Evolutionary conservation across 2,329 filamentous ascomycete species (phyloP).

Genomic region (Penicillium verrucosum): DNA sequence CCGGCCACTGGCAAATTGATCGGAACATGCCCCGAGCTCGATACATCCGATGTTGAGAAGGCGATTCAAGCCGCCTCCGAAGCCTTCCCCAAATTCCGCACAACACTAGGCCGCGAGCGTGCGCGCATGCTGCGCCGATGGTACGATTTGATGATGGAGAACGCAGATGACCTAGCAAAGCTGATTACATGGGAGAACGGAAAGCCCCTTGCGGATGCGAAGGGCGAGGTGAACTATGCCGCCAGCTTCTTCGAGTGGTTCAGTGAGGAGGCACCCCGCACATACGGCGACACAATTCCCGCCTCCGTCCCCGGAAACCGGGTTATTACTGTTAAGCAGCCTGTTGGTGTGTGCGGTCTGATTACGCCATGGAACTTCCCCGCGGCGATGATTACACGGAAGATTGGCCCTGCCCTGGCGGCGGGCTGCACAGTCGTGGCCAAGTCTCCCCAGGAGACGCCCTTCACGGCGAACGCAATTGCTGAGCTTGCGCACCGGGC

Average conservation of each 20-base stretch:
- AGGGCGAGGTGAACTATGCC: slow-evolving; percentile 58
- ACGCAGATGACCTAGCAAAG: slow-evolving; percentile 62
- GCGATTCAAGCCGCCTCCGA: slow-evolving; percentile 80
- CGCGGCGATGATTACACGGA: slow-evolving; percentile 53
- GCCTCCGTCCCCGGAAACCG: slow-evolving; percentile 58
- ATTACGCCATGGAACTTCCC: slow-evolving; percentile 68
- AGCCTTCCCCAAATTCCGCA: slow-evolving; percentile 63
- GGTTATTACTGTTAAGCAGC: slow-evolving; percentile 62
- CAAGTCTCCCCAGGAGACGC: slow-evolving; percentile 89
- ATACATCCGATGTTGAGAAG: slow-evolving; percentile 68
- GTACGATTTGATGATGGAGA: slow-evolving; percentile 65
- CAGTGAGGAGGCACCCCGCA: slow-evolving; percentile 57
- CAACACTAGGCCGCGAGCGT: slow-evolving; percentile 59
- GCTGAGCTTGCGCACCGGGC: slow-evolving; percentile 83
- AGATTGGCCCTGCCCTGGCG: slow-evolving; percentile 63
- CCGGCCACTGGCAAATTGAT: slow-evolving; percentile 79
- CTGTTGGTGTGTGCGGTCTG: slow-evolving; percentile 64
- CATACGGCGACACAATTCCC: slow-evolving; percentile 61
- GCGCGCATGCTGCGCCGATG: slow-evolving; percentile 62
- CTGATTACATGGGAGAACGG: slow-evolving; percentile 69
- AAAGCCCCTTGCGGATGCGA: slow-evolving; percentile 61
- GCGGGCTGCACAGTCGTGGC: slow-evolving; percentile 93
- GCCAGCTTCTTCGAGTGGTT: slow-evolving; percentile 63
- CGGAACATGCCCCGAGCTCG: slow-evolving; percentile 78
- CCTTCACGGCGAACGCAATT: slow-evolving; percentile 82